Base-by-base conservation (phyloP, 2,329 filamentous ascomycete species). In the Pyrenophora graminea region DNA sequence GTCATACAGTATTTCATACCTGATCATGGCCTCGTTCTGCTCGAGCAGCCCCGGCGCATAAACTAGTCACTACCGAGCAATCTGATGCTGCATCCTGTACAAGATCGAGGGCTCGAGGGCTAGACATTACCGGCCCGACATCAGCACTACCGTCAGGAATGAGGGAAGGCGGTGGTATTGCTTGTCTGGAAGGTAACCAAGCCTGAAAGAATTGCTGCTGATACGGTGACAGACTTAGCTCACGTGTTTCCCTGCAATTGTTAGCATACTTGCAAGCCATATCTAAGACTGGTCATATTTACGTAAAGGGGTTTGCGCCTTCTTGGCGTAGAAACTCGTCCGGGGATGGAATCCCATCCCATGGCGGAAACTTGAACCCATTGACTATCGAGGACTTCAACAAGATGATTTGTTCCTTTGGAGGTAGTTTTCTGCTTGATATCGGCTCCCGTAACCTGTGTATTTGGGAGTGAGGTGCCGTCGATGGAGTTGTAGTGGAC, bases 71-170 rank as follows among this genome's bases (percentile, higher is more conserved):
- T 3, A 99, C 93, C 1, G 94, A 97, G 69, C 94, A 99, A 71
- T 99, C 94, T 0, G 93, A 95, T 4, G 93, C 92, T 52, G 96
- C 86, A 73, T 99, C 94, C 73, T 99, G 94, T 2, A 97, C 91
- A 6, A 99, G 82, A 72, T 99, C 93, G 55, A 89, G 85, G 12
- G 82, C 80, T 7, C 79, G 75, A 6, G 75, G 74, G 13, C 81
- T 77, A 39, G 76, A 73, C 85, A 90, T 89, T 9, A 82, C 75
- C 12, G 79, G 80, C 3, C 71, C 72, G 3, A 70, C 57, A 10
- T 67, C 58, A 23, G 51, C 54, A 27, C 67, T 62, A 27, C 66
- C 59, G 4, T 58, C 59, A 1, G 68, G 61, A 18, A 70, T 68
- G 68, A 73, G 73, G 2, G 70, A 67, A 18, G 77, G 75, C 3